A percentile compares a stretch with the other conserved stretches of the same genome.
phyloP scores from a whole-genome alignment of 208 protist species.

The Phytomonas sp. region DNA sequence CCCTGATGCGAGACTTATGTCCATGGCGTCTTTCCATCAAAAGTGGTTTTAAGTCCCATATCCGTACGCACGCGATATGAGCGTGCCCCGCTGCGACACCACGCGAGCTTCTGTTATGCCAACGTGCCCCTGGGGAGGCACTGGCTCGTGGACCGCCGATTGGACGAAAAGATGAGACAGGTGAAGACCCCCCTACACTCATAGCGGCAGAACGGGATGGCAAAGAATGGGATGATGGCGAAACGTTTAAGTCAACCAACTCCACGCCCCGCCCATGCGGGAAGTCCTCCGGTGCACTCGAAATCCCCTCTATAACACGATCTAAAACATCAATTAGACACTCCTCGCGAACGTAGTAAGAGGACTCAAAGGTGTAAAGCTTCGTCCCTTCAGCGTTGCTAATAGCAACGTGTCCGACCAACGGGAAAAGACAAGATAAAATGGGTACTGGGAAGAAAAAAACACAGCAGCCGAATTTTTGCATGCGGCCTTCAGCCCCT shows the following conservation, averaged over 20 bases:
- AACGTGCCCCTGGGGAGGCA: not conserved
- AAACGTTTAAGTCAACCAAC: not conserved
- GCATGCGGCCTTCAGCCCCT: constrained; percentile 2
- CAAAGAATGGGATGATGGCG: not conserved
- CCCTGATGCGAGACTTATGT: constrained; percentile 14
- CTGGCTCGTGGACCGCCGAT: not conserved
- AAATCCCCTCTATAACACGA: constrained; percentile 14
- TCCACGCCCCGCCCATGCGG: not conserved
- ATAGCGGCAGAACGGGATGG: not conserved
- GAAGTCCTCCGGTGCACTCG: not conserved
- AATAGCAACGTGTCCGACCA: constrained; percentile 76
- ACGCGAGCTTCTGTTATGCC: not conserved
- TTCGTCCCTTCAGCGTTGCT: constrained; percentile 58
- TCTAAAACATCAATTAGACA: constrained; percentile 35
- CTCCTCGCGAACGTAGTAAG: constrained; percentile 62
- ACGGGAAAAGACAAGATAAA: constrained; percentile 72
- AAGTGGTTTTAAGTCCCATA: constrained; percentile 60
- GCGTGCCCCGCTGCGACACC: constrained; percentile 22
- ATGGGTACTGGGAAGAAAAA: constrained; percentile 80
- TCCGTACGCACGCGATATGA: constrained; percentile 30
- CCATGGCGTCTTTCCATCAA: constrained; percentile 41
- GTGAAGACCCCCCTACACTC: not conserved
- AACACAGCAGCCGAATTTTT: constrained; percentile 76
- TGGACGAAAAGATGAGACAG: not conserved
- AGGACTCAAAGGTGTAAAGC: constrained; percentile 61